These are phyloP conservation scores for Lizanozyma gosingica DNA, from an alignment of 1,139 yeast species.

Conservation along the genomic window DNA sequence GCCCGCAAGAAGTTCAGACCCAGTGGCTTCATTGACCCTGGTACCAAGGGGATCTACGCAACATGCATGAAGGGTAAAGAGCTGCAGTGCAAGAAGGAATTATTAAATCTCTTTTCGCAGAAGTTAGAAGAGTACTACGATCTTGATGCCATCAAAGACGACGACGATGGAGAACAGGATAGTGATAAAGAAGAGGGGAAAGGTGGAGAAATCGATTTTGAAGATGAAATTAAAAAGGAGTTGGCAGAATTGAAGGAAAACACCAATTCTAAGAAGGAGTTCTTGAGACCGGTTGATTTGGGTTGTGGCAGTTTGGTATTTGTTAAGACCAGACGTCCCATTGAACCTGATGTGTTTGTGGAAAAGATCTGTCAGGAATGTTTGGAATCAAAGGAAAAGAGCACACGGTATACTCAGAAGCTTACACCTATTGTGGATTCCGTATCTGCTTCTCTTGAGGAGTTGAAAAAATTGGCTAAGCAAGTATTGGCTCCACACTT, in stretches of 20 bases:
- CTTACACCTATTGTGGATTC: conserved; percentile 74
- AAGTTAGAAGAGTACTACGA: conserved; percentile 48
- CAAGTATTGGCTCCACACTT: conserved; percentile 61
- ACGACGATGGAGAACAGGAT: conserved; percentile 20
- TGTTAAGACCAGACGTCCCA: conserved; percentile 68
- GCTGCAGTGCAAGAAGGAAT: conserved; percentile 63
- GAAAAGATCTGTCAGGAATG: conserved; percentile 55
- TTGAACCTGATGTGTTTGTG: conserved; percentile 69
- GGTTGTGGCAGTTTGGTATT: conserved; percentile 83
- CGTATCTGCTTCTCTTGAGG: conserved; percentile 63
- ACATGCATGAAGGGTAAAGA: conserved; percentile 80
- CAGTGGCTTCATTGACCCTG: conserved; percentile 60
- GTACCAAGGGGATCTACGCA: conserved; percentile 76
- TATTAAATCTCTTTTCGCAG: conserved; percentile 48
- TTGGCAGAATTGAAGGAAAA: conserved; percentile 45
- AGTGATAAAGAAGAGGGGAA: conserved; percentile 20
- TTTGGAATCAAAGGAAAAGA: conserved; percentile 38
- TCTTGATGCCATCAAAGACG: conserved; percentile 20
- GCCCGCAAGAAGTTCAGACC: conserved; percentile 34
- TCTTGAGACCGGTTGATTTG: conserved; percentile 56
- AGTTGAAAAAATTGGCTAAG: conserved; percentile 48
- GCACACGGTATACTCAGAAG: conserved; percentile 67
- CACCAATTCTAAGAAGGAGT: conserved; percentile 32
- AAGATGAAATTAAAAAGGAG: conserved; percentile 68
- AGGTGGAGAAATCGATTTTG: conserved; percentile 46